Evolutionary conservation across 2,329 filamentous ascomycete genomes (phyloP).

Genomic region (Xylariaceae sp.): DNA sequence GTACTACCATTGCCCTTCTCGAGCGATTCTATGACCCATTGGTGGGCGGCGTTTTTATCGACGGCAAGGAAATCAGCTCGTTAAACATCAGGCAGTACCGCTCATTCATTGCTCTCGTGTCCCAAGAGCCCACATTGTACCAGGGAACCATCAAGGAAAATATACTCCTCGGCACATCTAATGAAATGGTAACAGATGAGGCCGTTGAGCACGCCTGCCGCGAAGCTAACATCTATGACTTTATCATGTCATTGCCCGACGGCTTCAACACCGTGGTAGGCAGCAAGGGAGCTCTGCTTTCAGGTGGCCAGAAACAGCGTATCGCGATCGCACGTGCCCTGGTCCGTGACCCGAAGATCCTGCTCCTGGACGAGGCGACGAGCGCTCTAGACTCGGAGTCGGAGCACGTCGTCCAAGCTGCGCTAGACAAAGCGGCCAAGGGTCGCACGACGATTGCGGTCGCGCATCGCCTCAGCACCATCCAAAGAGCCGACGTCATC

Average conservation of each 20-base stretch:
- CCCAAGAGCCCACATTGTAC: slow-evolving; percentile 93
- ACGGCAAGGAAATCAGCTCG: slow-evolving; percentile 80
- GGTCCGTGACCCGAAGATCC: slow-evolving; percentile 86
- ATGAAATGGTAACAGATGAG: slow-evolving; percentile 72
- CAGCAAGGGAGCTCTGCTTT: slow-evolving; percentile 83
- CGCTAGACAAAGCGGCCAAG: slow-evolving; percentile 81
- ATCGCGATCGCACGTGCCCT: slow-evolving; percentile 92
- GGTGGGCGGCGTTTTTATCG: slow-evolving; percentile 79
- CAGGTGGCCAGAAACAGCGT: slow-evolving; percentile 93
- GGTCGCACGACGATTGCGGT: slow-evolving; percentile 92
- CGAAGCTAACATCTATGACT: slow-evolving; percentile 92
- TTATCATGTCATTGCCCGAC: slow-evolving; percentile 84
- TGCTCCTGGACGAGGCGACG: slow-evolving; percentile 84
- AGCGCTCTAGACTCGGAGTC: slow-evolving; percentile 77
- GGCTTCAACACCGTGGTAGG: slow-evolving; percentile 88
- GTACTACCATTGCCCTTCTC: slow-evolving; percentile 87
- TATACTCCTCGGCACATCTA: slow-evolving; percentile 77
- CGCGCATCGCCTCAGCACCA: slow-evolving; percentile 88
- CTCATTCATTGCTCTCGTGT: slow-evolving; percentile 82
- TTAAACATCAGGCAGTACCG: slow-evolving; percentile 90
- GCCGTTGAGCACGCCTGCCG: slow-evolving; percentile 80
- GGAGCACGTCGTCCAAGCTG: slow-evolving; percentile 81
- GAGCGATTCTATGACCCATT: slow-evolving; percentile 95
- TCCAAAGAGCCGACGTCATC: slow-evolving; percentile 92
- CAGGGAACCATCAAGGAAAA: slow-evolving; percentile 92